Base-by-base conservation (phyloP, 164 flowering plant genomes). In the Sedum album region DNA sequence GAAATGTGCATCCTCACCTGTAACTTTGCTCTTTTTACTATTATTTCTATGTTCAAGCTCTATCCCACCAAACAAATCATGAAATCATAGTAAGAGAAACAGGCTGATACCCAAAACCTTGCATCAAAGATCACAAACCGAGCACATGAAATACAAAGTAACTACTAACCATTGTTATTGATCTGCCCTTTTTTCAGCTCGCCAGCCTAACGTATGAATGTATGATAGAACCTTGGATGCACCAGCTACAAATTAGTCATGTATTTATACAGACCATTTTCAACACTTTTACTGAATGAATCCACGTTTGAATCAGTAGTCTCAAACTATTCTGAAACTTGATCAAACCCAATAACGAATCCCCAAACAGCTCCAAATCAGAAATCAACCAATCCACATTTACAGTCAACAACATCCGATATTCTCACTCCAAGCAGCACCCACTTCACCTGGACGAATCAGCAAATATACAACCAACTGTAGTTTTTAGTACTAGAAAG, bases 311-410 rank as follows among this genome's bases (percentile, higher is more conserved):
- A 53, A 53, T 53, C 30, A 6, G n/a, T n/a, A n/a, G n/a, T n/a
- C n/a, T 28, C 30, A 25, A 11, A 53, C 60, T 21, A 53, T 13
- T 53, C 23, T 11, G 60, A 21, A 23, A 53, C 60, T 21, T 6
- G 21, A 21, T 1, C 14, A 25, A 53, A 53, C 60, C 21, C 60
- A 25, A 53, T 53, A 13, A 11, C 60, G 23, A 21, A 53, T 53
- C 60, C 60, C 5, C 21, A 11, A 53, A 26, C 13, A 76, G 20
- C 28, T 70, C 41, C 0, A 80, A 48, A 60, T 78, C 60, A 20
- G 76, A 69, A 13, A 83, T 60, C 39, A 83, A 41, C 18, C 82
- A 78, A 69, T 90, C 90, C 18, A 96, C 98, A 83, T 88, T 62
- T 1, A 93, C 1, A 0, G 85, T 80, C 44, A 89, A 80, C 0